A percentile compares a stretch with the other conserved stretches of the same genome.
Conservation (phyloP, 2,329 filamentous ascomycete species). For the Helicocarpus griseus region DNA sequence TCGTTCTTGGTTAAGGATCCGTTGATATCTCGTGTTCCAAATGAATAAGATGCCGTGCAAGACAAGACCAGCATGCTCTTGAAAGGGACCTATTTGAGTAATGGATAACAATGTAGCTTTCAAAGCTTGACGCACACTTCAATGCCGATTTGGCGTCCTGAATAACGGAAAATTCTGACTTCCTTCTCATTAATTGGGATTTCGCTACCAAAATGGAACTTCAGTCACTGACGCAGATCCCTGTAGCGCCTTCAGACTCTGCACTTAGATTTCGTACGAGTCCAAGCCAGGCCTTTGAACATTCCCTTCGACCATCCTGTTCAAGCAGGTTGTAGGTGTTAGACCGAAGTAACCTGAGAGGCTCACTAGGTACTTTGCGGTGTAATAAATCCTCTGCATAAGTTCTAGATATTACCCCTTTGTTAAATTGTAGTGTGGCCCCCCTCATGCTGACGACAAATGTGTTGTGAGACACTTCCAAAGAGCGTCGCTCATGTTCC, state of each 20-base stretch:
- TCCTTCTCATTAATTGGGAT: background rate
- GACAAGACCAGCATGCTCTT: too few relatives aligned
- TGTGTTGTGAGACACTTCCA: background rate
- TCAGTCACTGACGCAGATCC: background rate
- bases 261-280: background rate
- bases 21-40: too few relatives aligned
- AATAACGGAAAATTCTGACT: background rate
- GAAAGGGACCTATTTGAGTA: too few relatives aligned
- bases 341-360: background rate
- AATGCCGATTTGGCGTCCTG: too few relatives aligned
- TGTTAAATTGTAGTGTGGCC: conserved; percentile 1
- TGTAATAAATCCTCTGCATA: background rate
- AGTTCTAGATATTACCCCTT: background rate
- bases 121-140: too few relatives aligned
- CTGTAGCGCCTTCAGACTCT: background rate
- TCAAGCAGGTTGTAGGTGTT: background rate
- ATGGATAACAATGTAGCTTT: too few relatives aligned
- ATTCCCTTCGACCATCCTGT: background rate
- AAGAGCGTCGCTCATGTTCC: background rate
- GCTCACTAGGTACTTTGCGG: background rate
- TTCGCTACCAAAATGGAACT: background rate
- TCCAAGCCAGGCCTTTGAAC: background rate
- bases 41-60: too few relatives aligned
- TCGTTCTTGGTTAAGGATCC: too few relatives aligned
- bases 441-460: conserved; percentile 3